phyloP scores from a whole-genome alignment of 129 eudicot genomes.

The Heracleum sosnowskyi region DNA sequence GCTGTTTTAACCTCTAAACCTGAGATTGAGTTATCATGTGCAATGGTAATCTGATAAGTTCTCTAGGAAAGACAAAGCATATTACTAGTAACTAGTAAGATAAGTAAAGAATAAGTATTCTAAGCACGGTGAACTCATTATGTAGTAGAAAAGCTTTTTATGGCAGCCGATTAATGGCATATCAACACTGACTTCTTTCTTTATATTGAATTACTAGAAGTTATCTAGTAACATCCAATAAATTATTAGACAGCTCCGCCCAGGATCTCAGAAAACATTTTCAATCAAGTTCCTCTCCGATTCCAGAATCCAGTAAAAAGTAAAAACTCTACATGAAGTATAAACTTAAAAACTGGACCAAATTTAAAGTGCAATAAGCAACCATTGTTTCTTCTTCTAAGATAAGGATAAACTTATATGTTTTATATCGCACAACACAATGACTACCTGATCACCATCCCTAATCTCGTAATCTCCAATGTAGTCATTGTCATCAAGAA shows the following conservation, averaged over 20 bases:
- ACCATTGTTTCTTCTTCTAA: neutral
- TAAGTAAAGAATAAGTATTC: neutral
- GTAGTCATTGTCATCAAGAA: slow-evolving; percentile 5
- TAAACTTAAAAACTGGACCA: neutral
- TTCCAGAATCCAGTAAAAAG: neutral
- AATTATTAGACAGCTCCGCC: neutral
- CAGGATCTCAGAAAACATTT: neutral
- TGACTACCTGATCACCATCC: slow-evolving; percentile 12
- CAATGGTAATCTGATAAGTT: neutral
- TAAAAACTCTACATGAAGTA: neutral
- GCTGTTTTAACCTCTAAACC: slow-evolving; percentile 2
- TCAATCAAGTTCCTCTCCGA: neutral
- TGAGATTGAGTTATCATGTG: neutral
- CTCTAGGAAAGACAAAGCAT: neutral
- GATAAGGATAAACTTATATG: neutral
- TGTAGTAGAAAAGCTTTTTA: neutral
- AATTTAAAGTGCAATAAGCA: neutral
- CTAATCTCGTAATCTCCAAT: slow-evolving; percentile 10
- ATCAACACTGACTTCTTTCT: neutral
- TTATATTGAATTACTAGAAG: neutral
- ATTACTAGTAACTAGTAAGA: neutral
- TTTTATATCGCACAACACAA: neutral
- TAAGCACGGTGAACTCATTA: neutral
- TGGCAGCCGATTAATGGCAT: neutral
- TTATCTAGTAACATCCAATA: neutral